A percentile compares a stretch with the other conserved stretches of the same genome.
phyloP scores from a whole-genome alignment of 352 stramenopile species.

The Pythium guiyangense region DNA sequence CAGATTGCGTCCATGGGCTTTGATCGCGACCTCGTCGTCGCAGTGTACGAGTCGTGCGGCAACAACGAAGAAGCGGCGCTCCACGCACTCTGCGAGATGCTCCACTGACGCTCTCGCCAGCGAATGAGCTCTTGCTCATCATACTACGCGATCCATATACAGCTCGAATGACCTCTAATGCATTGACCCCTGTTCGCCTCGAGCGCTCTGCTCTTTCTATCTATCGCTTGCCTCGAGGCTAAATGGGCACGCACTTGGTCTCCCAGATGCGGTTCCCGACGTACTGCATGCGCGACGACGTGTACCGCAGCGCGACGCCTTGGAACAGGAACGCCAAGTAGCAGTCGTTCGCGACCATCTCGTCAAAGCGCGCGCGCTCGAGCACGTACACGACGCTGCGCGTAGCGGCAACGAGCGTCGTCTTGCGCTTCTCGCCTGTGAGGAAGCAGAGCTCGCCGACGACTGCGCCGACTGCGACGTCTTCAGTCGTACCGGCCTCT shows the following conservation, averaged over 20 bases:
- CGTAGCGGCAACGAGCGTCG: slow-evolving; percentile 54
- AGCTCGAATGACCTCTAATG: no score
- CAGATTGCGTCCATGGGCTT: slow-evolving; percentile 67
- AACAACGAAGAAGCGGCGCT: slow-evolving; percentile 47
- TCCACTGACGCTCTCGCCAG: slow-evolving; percentile 6
- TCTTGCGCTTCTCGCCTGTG: slow-evolving; percentile 78
- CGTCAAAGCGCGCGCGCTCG: slow-evolving; percentile 41
- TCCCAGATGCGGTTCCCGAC: slow-evolving; percentile 84
- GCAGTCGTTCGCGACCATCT: slow-evolving; percentile 63
- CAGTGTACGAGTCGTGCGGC: slow-evolving; percentile 60
- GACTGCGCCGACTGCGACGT: slow-evolving; percentile 63
- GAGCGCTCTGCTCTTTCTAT: not conserved
- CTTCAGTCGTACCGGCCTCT: slow-evolving; percentile 72
- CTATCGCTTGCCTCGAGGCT: not conserved
- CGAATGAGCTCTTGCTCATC: no score
- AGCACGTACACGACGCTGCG: slow-evolving; percentile 70
- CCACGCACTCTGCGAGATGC: slow-evolving; percentile 53
- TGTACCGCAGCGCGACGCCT: slow-evolving; percentile 68
- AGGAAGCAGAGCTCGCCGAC: slow-evolving; percentile 76
- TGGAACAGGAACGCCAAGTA: slow-evolving; percentile 74
- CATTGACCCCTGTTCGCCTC: no score
- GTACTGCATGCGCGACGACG: slow-evolving; percentile 71
- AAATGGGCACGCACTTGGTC: slow-evolving; percentile 79
- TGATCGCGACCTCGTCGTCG: slow-evolving; percentile 33
- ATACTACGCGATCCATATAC: no score